These are phyloP conservation scores for Gentiana straminea DNA, from an alignment of 257 asterid species.

Conservation along the genomic window DNA sequence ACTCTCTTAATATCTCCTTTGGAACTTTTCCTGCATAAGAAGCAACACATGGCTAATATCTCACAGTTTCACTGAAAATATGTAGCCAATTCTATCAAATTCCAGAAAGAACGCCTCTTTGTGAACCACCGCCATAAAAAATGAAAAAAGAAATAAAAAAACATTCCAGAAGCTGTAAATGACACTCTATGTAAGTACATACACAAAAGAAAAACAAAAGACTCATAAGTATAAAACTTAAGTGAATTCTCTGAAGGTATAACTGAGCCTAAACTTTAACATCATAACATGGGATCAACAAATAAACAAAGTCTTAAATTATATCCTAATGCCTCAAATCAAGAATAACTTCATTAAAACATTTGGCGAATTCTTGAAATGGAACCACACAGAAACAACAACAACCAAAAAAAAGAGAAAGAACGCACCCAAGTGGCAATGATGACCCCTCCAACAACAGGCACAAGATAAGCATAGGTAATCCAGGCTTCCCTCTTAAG, in stretches of 20 bases:
- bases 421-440: conserved; percentile 88
- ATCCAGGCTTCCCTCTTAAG: conserved; percentile 71
- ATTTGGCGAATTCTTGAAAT: background rate
- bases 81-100: background rate
- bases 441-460: conserved; percentile 88
- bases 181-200: background rate
- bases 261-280: conserved; percentile 6
- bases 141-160: background rate
- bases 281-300: background rate
- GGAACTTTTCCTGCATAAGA: conserved; percentile 1
- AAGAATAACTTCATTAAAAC: background rate
- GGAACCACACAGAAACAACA: conserved; percentile 3
- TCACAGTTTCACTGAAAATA: background rate
- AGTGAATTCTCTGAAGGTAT: background rate
- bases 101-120: background rate
- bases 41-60: conserved; percentile 1
- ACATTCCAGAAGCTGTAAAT: background rate
- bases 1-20: too few species aligned
- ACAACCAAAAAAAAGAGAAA: background rate
- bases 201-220: background rate
- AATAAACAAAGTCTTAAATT: background rate
- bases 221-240: background rate
- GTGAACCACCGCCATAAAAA: background rate
- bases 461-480: conserved; percentile 73
- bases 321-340: background rate